A percentile compares a stretch with the other conserved stretches of the same genome.
Conservation (phyloP, 2,329 filamentous ascomycete genomes). For the Penicillium verrucosum region DNA sequence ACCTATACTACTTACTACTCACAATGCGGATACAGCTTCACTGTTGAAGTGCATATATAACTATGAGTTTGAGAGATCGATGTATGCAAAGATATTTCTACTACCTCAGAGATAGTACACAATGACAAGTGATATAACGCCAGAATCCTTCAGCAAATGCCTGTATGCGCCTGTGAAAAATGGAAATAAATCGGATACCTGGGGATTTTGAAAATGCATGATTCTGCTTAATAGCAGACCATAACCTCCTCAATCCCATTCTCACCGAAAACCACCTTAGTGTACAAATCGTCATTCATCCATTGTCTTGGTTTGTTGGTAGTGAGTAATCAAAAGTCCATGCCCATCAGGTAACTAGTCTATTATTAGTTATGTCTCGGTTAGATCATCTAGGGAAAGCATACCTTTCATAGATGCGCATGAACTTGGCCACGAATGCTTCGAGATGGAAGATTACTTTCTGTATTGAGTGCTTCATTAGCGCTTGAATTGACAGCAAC, state of each 20-base stretch:
- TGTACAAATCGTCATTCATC: conserved; percentile 33
- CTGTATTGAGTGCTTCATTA: conserved; percentile 25
- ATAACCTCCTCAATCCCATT: not conserved
- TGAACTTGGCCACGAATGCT: conserved; percentile 97
- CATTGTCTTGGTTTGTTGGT: conserved; percentile 9
- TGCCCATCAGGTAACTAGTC: conserved; percentile 62
- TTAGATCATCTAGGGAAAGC: conserved; percentile 15
- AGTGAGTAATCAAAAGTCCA: conserved; percentile 57
- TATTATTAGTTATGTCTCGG: conserved; percentile 41
- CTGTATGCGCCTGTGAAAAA: conserved; percentile 10
- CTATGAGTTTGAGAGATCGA: not conserved
- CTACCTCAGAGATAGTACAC: not conserved
- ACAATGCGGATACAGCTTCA: not conserved
- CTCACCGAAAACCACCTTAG: conserved; percentile 9
- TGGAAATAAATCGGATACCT: not conserved
- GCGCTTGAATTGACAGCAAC: not conserved
- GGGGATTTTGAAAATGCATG: not conserved
- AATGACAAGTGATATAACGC: conserved; percentile 8
- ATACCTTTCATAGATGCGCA: conserved; percentile 91
- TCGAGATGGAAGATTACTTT: conserved; percentile 99
- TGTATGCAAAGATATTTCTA: not conserved
- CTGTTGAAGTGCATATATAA: not conserved
- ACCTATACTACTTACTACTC: not conserved
- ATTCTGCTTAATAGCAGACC: not conserved
- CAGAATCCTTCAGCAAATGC: conserved; percentile 8